A percentile compares a stretch with the other conserved stretches of the same genome.
Conservation (phyloP, 495 filamentous ascomycete genomes). For the Penicillium fimorum region DNA sequence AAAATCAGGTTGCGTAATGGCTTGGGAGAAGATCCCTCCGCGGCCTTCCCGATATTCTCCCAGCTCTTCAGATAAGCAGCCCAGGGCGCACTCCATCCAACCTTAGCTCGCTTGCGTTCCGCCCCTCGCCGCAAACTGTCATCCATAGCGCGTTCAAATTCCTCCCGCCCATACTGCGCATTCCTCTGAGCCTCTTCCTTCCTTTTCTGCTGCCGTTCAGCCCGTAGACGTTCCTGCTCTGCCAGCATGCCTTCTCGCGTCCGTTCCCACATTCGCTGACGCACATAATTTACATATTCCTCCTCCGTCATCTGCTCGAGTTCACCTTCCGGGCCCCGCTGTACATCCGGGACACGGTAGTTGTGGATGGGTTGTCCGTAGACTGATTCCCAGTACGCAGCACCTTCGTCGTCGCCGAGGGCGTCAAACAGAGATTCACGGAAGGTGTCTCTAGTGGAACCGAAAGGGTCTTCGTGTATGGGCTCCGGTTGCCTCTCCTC, state of each 20-base stretch:
- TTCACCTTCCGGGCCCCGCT: constrained; percentile 50
- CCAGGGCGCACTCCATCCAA: constrained; percentile 56
- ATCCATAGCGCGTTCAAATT: constrained; percentile 49
- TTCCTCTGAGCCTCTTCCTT: constrained; percentile 40
- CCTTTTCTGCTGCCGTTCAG: constrained; percentile 51
- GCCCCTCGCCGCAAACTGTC: constrained; percentile 51
- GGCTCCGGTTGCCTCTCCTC: constrained; percentile 22
- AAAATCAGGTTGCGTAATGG: constrained; percentile 53
- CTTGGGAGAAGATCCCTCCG: constrained; percentile 6
- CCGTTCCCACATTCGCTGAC: constrained; percentile 89
- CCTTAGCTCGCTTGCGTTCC: constrained; percentile 48
- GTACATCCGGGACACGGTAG: constrained; percentile 47
- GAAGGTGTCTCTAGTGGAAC: constrained; percentile 69
- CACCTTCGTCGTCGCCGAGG: constrained; percentile 97
- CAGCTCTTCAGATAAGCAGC: constrained; percentile 61
- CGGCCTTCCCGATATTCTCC: constrained; percentile 52
- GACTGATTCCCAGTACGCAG: constrained; percentile 88
- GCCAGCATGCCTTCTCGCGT: constrained; percentile 64
- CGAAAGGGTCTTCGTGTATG: constrained; percentile 17
- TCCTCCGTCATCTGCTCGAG: constrained; percentile 89
- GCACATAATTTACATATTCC: constrained; percentile 82
- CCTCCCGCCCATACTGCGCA: constrained; percentile 30
- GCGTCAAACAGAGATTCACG: constrained; percentile 97
- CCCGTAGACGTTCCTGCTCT: constrained; percentile 61
- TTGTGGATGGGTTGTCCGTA: constrained; percentile 89